These are phyloP conservation scores for Gelatoporia subvermispora DNA, from an alignment of 768 basidiomycete species.

Conservation along the genomic window DNA sequence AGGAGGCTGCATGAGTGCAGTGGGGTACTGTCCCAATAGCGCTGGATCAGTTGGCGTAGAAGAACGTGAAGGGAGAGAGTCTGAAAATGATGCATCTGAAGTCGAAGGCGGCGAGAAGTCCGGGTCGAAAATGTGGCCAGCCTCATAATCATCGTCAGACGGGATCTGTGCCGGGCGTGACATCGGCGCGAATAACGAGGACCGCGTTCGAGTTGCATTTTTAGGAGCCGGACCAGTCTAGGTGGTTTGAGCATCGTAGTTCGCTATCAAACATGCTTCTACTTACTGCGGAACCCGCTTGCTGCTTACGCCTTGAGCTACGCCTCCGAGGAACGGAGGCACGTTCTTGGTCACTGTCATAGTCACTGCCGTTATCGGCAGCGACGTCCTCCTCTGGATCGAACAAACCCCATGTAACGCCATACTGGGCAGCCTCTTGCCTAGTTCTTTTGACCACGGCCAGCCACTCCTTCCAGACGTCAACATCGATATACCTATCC, in stretches of 20 bases:
- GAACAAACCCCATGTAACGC: conserved; percentile 7
- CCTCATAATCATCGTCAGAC: background rate
- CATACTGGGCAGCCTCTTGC: conserved; percentile 3
- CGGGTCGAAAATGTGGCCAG: conserved; percentile 36
- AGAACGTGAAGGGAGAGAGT: conserved; percentile 22
- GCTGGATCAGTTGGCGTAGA: conserved; percentile 11
- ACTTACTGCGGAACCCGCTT: background rate
- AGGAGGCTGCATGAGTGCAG: conserved; percentile 32
- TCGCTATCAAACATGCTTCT: too few species aligned
- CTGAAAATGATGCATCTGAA: conserved; percentile 34
- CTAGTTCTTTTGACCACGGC: background rate
- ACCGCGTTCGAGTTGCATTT: too few species aligned
- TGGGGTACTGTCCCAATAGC: conserved; percentile 30
- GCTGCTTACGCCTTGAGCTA: background rate
- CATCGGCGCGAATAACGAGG: too few species aligned
- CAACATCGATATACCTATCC: conserved; percentile 34
- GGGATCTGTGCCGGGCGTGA: too few species aligned
- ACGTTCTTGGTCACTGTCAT: too few species aligned
- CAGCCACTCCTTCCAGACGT: conserved; percentile 43
- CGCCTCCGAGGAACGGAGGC: background rate
- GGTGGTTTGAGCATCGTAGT: too few species aligned
- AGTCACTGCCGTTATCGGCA: too few species aligned
- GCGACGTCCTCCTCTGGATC: conserved; percentile 2
- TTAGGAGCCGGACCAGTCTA: too few species aligned
- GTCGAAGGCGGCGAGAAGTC: conserved; percentile 56